These are phyloP conservation scores for Cucurbitaria berberidis DNA, from an alignment of 2,329 filamentous ascomycete species.

Conservation along the genomic window DNA sequence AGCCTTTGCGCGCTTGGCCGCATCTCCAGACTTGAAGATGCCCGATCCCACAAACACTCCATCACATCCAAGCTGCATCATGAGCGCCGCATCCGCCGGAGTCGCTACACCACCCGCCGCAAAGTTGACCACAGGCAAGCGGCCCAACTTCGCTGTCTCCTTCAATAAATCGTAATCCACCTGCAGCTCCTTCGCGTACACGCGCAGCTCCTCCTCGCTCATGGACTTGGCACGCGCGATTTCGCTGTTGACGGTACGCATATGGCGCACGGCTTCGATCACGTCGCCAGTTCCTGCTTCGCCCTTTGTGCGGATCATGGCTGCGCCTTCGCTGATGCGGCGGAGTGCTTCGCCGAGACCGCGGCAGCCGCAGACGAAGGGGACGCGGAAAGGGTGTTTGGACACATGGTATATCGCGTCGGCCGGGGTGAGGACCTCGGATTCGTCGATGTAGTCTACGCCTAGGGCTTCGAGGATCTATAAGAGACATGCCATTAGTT, in stretches of 20 bases:
- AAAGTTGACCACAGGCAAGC: conserved; percentile 96
- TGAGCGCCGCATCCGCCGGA: conserved; percentile 91
- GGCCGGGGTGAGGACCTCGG: conserved; percentile 94
- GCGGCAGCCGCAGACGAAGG: conserved; percentile 96
- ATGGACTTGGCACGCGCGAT: conserved; percentile 74
- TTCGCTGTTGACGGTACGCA: conserved; percentile 85
- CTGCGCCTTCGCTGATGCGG: conserved; percentile 89
- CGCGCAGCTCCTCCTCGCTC: conserved; percentile 74
- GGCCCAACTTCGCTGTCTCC: conserved; percentile 84
- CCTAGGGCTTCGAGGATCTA: conserved; percentile 93
- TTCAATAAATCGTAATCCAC: conserved; percentile 79
- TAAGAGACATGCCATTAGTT: not conserved
- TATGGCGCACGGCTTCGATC: conserved; percentile 94
- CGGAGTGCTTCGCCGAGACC: conserved; percentile 93
- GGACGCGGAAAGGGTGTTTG: conserved; percentile 80
- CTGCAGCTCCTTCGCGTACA: conserved; percentile 80
- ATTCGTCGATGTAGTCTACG: conserved; percentile 98
- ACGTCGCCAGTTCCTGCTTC: conserved; percentile 98
- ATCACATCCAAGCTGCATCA: conserved; percentile 99
- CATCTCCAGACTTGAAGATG: conserved; percentile 96
- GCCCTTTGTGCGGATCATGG: conserved; percentile 99
- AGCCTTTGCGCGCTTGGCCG: conserved; percentile 86
- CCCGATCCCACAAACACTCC: conserved; percentile 96
- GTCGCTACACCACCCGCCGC: conserved; percentile 99
- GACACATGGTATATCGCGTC: conserved; percentile 91